phyloP scores from a whole-genome alignment of 768 basidiomycete genomes.

The Amanita fuliginea region DNA sequence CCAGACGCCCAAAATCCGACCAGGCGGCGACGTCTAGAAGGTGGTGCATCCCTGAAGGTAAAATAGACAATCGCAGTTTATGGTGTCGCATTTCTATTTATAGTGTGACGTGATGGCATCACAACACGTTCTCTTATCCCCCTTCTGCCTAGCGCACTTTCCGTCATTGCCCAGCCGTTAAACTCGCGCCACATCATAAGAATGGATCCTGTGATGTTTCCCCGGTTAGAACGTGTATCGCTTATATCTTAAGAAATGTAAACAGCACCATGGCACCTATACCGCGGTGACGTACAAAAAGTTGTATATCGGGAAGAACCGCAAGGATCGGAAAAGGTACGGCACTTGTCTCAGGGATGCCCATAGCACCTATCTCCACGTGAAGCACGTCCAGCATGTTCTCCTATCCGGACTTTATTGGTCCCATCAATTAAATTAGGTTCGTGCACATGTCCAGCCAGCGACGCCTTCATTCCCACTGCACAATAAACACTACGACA shows the following conservation, averaged over 20 bases:
- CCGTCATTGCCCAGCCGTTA: background rate
- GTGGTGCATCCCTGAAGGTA: slow-evolving; percentile 43
- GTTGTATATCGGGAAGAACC: background rate
- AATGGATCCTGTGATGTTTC: background rate
- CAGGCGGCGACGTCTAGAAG: slow-evolving; percentile 46
- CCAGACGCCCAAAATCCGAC: slow-evolving; percentile 34
- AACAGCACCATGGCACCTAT: background rate
- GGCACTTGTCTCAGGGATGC: background rate
- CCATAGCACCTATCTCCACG: background rate
- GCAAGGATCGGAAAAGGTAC: background rate
- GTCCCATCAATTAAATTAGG: background rate
- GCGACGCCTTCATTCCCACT: background rate
- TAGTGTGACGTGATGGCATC: background rate
- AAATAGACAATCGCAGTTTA: slow-evolving; percentile 22
- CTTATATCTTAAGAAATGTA: background rate
- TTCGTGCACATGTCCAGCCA: background rate
- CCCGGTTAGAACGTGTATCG: background rate
- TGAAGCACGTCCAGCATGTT: slow-evolving; percentile 1
- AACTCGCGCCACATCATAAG: background rate
- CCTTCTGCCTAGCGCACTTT: background rate
- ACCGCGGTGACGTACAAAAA: too few species aligned
- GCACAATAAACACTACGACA: background rate
- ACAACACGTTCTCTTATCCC: background rate
- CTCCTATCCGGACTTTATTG: background rate
- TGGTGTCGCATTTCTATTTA: background rate